Evolutionary conservation across 768 basidiomycete genomes (phyloP).

Genomic region (Astraeus odoratus): DNA sequence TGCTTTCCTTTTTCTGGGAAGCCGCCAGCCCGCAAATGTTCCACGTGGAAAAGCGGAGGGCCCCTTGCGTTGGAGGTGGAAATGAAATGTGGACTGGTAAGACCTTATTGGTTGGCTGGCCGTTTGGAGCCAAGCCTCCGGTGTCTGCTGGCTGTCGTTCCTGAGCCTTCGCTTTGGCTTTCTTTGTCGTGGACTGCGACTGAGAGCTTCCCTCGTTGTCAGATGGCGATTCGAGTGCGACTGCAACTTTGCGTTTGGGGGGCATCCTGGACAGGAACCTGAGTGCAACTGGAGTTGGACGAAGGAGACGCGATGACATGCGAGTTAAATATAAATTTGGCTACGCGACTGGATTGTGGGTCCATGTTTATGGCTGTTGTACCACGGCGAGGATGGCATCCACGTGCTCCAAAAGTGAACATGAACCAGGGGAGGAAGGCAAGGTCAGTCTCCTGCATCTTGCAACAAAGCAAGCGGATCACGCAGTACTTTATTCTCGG

Average conservation of each 20-base stretch:
- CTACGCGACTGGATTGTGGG: conserved; percentile 8
- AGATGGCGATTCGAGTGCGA: conserved; percentile 22
- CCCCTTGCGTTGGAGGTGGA: conserved; percentile 39
- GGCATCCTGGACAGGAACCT: conserved; percentile 26
- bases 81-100: conserved; percentile 58
- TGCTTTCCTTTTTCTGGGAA: conserved; percentile 66
- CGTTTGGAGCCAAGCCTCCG: conserved; percentile 27
- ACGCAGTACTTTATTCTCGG: conserved; percentile 4
- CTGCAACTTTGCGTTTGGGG: conserved; percentile 22
- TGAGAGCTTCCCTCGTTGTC: conserved; percentile 21
- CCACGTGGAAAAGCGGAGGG: conserved; percentile 61
- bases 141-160: conserved; percentile 12
- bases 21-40: conserved; percentile 76
- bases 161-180: conserved; percentile 14
- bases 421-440: too few relatives aligned
- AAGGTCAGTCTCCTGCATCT: neutral
- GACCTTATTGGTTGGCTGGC: conserved; percentile 69
- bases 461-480: conserved; percentile 8
- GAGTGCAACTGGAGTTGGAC: neutral
- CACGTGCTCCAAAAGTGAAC: conserved; percentile 10
- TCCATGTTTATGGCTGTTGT: conserved; percentile 9
- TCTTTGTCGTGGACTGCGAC: conserved; percentile 19
- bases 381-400: neutral
- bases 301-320: conserved; percentile 3
- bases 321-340: conserved; percentile 6